Conservation (phyloP, 352 stramenopile genomes). For the Phytophthora melonis region DNA sequence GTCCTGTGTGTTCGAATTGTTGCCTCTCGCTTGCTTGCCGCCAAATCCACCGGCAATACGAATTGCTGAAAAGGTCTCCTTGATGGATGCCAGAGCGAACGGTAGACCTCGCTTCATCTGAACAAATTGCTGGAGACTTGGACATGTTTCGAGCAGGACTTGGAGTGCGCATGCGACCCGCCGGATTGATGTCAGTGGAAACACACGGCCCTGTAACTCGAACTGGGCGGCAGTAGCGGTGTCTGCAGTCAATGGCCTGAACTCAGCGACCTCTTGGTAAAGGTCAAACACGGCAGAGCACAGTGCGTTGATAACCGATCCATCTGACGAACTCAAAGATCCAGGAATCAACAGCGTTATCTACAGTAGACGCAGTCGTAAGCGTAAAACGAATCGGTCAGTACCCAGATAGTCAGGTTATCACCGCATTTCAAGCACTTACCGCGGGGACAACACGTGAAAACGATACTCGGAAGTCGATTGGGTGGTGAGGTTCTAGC, state of each 20-base stretch:
- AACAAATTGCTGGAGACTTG: constrained; percentile 39
- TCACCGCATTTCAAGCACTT: no score
- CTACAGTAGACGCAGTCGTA: constrained; percentile 9
- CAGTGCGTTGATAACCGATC: constrained; percentile 28
- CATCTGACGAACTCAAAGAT: constrained; percentile 25
- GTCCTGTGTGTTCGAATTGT: constrained; percentile 33
- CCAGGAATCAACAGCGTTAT: constrained; percentile 33
- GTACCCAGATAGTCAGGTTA: not conserved
- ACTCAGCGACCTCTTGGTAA: constrained; percentile 42
- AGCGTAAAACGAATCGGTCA: constrained; percentile 1
- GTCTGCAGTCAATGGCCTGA: constrained; percentile 15
- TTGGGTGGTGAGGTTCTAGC: constrained; percentile 43
- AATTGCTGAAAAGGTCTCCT: constrained; percentile 56
- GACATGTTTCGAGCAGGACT: constrained; percentile 48
- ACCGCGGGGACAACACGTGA: constrained; percentile 46
- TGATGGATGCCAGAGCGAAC: constrained; percentile 47
- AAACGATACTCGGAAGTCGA: constrained; percentile 52
- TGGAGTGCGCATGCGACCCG: constrained; percentile 47
- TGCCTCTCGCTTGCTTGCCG: constrained; percentile 32
- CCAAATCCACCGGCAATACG: constrained; percentile 63
- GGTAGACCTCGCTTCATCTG: constrained; percentile 48
- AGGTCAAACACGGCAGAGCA: constrained; percentile 53
- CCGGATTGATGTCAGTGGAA: constrained; percentile 30
- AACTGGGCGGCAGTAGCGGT: not conserved
- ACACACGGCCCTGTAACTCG: constrained; percentile 19